These are phyloP conservation scores for Mortierella sp. DNA, from an alignment of 371 early-diverging fungal genomes.

Conservation along the genomic window DNA sequence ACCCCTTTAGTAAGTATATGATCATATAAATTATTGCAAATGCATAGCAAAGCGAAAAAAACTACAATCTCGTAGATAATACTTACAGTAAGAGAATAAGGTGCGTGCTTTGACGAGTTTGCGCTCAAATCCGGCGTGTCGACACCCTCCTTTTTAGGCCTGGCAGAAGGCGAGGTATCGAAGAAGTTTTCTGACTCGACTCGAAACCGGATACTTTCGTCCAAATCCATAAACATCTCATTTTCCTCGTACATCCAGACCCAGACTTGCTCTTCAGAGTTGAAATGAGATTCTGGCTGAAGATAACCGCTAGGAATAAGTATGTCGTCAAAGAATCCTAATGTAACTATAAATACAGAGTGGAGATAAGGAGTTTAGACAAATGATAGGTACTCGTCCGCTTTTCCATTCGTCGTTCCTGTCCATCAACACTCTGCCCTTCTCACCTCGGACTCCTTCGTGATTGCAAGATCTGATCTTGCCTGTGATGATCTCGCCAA, in stretches of 20 bases:
- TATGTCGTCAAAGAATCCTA: constrained; percentile 96
- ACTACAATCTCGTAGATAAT: too few relatives aligned
- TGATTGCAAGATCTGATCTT: constrained; percentile 79
- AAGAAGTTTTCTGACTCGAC: constrained; percentile 83
- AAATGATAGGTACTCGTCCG: too few relatives aligned
- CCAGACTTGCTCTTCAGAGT: constrained; percentile 85
- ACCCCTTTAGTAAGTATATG: background rate
- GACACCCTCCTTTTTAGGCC: constrained; percentile 62
- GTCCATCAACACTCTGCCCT: background rate
- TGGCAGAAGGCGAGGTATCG: constrained; percentile 80
- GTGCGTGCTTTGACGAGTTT: constrained; percentile 70
- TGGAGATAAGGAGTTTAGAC: background rate
- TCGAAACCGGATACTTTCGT: constrained; percentile 82
- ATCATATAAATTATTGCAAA: too few relatives aligned
- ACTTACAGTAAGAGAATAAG: constrained; percentile 70
- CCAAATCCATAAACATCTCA: constrained; percentile 87
- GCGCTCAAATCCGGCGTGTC: constrained; percentile 64
- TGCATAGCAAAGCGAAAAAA: too few relatives aligned
- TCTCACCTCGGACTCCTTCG: constrained; percentile 76
- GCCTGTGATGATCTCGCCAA: constrained; percentile 89
- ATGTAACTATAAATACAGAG: constrained; percentile 67
- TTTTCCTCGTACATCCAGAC: constrained; percentile 89
- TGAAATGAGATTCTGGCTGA: constrained; percentile 75
- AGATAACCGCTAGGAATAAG: constrained; percentile 77
- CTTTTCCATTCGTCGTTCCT: background rate